A percentile compares a stretch with the other conserved stretches of the same genome.
phyloP scores from a whole-genome alignment of 2,329 filamentous ascomycete species.

The Fusarium sarcochroum region DNA sequence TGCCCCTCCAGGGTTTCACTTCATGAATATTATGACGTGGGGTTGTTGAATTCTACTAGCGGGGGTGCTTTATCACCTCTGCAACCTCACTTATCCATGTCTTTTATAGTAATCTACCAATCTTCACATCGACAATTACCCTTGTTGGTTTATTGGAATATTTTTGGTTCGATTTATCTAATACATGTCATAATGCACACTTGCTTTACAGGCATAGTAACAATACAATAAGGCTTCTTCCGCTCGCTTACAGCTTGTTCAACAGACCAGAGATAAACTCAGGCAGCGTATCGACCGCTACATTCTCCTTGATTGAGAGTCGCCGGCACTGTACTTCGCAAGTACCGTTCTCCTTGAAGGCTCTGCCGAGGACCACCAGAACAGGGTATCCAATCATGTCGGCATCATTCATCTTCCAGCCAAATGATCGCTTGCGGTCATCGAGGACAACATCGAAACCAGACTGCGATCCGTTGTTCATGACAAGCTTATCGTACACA shows the following conservation, averaged over 20 bases:
- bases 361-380: constrained; percentile 81
- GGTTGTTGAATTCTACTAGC: constrained; percentile 51
- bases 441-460: constrained; percentile 78
- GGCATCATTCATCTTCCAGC: constrained; percentile 92
- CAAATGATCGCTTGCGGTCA: constrained; percentile 76
- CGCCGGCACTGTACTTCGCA: constrained; percentile 86
- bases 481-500: constrained; percentile 74
- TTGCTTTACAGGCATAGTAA: constrained; percentile 1
- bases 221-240: not conserved
- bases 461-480: constrained; percentile 17
- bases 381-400: constrained; percentile 92
- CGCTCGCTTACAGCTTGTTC: constrained; percentile 60
- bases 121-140: too few species aligned
- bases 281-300: constrained; percentile 62
- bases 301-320: constrained; percentile 72
- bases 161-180: not conserved
- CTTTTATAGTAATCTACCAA: too few species aligned
- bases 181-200: constrained; percentile 22
- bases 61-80: constrained; percentile 37
- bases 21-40: constrained; percentile 52
- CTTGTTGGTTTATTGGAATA: not conserved
- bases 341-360: constrained; percentile 70
- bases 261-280: constrained; percentile 63
- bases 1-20: constrained; percentile 48
- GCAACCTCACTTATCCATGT: not conserved